Conservation (phyloP, 345 rosid species). For the Eucalyptus camaldulensis region DNA sequence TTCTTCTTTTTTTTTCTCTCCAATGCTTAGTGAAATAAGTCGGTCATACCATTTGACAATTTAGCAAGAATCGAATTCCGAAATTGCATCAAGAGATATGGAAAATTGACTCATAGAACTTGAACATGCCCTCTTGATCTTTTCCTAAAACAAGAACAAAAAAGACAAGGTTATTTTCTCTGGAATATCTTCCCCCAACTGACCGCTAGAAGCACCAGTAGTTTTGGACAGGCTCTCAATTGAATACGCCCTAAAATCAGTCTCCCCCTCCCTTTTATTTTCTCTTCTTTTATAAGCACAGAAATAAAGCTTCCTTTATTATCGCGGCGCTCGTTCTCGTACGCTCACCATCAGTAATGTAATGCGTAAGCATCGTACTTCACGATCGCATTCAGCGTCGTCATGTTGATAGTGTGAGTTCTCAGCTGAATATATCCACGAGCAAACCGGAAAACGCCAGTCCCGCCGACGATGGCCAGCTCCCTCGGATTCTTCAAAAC, state of each 20-base stretch:
- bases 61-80: neutral
- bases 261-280: neutral
- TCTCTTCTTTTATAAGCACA: neutral
- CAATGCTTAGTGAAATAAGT: neutral
- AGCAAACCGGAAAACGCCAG: constrained; percentile 6
- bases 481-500: neutral
- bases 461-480: constrained; percentile 12
- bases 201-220: neutral
- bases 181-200: neutral
- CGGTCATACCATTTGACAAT: neutral
- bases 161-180: neutral
- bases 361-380: neutral
- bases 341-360: neutral
- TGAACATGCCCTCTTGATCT: neutral
- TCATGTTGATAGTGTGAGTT: neutral
- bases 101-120: neutral
- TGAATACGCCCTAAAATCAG: neutral
- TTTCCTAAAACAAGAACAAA: neutral
- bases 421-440: constrained; percentile 13
- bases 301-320: neutral
- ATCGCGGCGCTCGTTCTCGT: neutral
- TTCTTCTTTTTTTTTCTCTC: neutral
- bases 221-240: neutral
- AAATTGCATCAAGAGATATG: neutral
- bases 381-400: neutral